phyloP scores from a whole-genome alignment of 768 basidiomycete genomes.

The Agaricus sinodeliciosus region DNA sequence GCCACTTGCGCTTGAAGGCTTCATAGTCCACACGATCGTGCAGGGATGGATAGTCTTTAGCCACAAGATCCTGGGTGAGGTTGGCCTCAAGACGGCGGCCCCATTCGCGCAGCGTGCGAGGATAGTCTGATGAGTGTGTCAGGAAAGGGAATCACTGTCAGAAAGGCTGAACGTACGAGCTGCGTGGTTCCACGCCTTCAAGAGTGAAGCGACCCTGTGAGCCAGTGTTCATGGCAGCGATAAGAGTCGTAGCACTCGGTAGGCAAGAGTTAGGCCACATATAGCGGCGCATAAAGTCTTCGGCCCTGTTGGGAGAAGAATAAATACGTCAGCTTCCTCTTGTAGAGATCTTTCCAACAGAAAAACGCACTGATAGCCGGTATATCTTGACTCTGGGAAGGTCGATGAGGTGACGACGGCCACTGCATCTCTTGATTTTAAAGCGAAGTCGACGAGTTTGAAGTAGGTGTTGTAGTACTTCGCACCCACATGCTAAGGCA shows the following conservation, averaged over 20 bases:
- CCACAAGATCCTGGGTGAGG: conserved; percentile 48
- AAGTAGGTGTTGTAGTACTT: conserved; percentile 67
- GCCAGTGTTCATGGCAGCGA: conserved; percentile 62
- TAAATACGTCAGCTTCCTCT: conserved; percentile 3
- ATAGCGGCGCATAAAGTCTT: conserved; percentile 83
- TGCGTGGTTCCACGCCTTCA: conserved; percentile 79
- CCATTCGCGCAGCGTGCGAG: conserved; percentile 92
- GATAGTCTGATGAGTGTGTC: conserved; percentile 50
- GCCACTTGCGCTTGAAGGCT: conserved; percentile 77
- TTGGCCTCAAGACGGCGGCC: conserved; percentile 67
- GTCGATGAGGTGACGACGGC: conserved; percentile 65
- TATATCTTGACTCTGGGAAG: conserved; percentile 64
- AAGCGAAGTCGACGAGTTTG: conserved; percentile 69
- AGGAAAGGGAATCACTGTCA: background rate
- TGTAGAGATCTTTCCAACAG: background rate
- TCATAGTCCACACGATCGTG: conserved; percentile 51
- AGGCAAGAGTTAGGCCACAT: conserved; percentile 90
- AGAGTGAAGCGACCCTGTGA: conserved; percentile 75
- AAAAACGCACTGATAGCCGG: conserved; percentile 57
- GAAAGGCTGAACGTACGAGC: conserved; percentile 44
- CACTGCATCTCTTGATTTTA: conserved; percentile 62
- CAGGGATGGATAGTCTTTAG: conserved; percentile 55
- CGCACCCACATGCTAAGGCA: conserved; percentile 40
- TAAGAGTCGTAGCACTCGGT: conserved; percentile 78
- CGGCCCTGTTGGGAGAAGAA: conserved; percentile 36